Conservation (phyloP, 805 yeast genomes). For the Zygotorulaspora sp. region DNA sequence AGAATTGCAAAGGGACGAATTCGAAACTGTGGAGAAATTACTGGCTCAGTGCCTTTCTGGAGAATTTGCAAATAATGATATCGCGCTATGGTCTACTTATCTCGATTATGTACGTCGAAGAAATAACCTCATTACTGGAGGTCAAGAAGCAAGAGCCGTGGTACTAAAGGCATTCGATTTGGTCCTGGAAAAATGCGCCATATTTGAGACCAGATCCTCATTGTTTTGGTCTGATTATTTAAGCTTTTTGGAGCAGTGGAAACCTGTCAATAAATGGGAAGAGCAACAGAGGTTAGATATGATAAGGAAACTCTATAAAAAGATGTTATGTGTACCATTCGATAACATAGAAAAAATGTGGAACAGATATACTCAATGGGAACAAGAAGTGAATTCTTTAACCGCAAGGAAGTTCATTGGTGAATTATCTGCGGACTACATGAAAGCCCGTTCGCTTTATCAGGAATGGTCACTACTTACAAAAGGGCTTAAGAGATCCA, state of each 20-base stretch:
- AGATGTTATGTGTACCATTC: constrained; percentile 70
- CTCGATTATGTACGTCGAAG: constrained; percentile 69
- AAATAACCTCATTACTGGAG: constrained; percentile 69
- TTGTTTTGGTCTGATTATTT: constrained; percentile 78
- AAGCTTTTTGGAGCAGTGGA: constrained; percentile 73
- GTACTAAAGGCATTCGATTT: constrained; percentile 80
- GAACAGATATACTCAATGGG: constrained; percentile 79
- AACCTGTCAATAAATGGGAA: constrained; percentile 77
- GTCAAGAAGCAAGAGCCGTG: constrained; percentile 69
- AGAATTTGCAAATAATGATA: constrained; percentile 42
- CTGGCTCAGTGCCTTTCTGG: constrained; percentile 59
- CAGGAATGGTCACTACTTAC: constrained; percentile 65
- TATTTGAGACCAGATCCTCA: constrained; percentile 62
- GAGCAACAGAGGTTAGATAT: constrained; percentile 74
- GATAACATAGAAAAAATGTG: constrained; percentile 71
- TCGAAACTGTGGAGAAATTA: constrained; percentile 58
- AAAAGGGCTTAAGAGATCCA: constrained; percentile 43
- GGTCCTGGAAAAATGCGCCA: constrained; percentile 72
- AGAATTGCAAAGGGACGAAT: constrained; percentile 61
- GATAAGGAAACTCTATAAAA: constrained; percentile 66
- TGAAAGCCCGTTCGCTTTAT: constrained; percentile 77
- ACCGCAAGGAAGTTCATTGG: constrained; percentile 82
- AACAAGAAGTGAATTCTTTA: constrained; percentile 64
- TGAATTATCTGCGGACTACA: constrained; percentile 76
- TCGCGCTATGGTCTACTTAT: constrained; percentile 72